Percentiles rank a stretch among this genome's conserved stretches.
These are phyloP conservation scores for Pseudodiploospora longispora DNA, from an alignment of 2,329 filamentous ascomycete genomes.

Conservation along the genomic window DNA sequence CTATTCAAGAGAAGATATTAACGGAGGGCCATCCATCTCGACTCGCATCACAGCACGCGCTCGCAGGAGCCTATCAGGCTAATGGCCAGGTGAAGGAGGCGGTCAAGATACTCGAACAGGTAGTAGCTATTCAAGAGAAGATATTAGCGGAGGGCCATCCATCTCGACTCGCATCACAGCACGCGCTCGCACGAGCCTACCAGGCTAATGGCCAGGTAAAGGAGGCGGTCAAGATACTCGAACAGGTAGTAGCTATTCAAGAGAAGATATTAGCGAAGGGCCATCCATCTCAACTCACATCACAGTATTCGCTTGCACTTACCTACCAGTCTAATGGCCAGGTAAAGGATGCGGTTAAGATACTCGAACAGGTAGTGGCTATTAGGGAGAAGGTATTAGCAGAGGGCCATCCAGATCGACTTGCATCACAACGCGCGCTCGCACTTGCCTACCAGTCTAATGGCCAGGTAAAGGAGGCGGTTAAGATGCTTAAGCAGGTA, in stretches of 20 bases:
- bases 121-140: background rate
- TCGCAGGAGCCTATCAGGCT: conserved; percentile 1
- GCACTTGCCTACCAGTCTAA: too few relatives aligned
- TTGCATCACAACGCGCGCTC: too few relatives aligned
- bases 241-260: conserved; percentile 6
- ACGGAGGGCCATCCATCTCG: background rate
- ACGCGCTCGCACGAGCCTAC: conserved; percentile 4
- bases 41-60: background rate
- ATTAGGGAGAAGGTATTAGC: too few relatives aligned
- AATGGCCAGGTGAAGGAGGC: conserved; percentile 5
- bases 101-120: conserved; percentile 1
- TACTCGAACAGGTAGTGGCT: too few relatives aligned
- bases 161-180: background rate
- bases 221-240: conserved; percentile 5
- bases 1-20: too few relatives aligned
- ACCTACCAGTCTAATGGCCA: conserved; percentile 5
- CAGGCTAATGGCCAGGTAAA: conserved; percentile 2
- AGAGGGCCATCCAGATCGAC: too few relatives aligned
- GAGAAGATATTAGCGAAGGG: background rate
- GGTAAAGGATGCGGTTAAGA: too few relatives aligned
- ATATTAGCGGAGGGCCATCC: conserved; percentile 1
- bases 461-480: too few relatives aligned
- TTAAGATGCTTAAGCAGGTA: too few relatives aligned
- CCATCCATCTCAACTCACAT: conserved; percentile 3
- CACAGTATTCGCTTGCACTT: conserved; percentile 5